Conservation (phyloP, 2,329 filamentous ascomycete species). For the Stenocarpella maydis region DNA sequence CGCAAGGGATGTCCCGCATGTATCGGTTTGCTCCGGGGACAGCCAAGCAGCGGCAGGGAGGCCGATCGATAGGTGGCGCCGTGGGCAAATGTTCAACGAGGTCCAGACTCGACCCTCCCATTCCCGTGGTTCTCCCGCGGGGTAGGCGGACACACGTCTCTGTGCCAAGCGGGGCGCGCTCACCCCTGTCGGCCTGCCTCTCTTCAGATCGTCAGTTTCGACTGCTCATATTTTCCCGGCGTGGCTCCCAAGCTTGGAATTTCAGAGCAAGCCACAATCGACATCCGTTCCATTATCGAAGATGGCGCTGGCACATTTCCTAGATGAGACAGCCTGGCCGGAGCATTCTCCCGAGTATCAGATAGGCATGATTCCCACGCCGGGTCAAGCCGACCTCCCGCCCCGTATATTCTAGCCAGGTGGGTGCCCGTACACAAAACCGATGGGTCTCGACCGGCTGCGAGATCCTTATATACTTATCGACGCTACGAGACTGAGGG, state of each 20-base stretch:
- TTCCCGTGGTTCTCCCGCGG: background rate
- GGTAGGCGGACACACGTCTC: background rate
- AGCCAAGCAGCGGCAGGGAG: background rate
- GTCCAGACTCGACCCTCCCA: slow-evolving; percentile 11
- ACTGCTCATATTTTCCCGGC: background rate
- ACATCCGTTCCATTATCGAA: background rate
- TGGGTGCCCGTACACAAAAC: background rate
- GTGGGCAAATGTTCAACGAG: slow-evolving; percentile 7
- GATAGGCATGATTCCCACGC: background rate
- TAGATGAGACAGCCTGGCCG: background rate
- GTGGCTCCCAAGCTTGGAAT: background rate
- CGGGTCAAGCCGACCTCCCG: background rate
- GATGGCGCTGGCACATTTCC: background rate
- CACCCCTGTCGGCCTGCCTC: background rate
- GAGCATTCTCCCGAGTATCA: background rate
- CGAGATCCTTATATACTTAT: background rate
- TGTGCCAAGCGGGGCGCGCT: background rate
- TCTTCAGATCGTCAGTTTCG: slow-evolving; percentile 8
- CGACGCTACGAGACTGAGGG: background rate
- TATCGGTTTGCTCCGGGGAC: slow-evolving; percentile 14
- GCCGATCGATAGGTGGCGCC: slow-evolving; percentile 14
- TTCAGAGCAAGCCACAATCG: slow-evolving; percentile 20
- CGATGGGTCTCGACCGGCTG: background rate
- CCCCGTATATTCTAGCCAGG: background rate
- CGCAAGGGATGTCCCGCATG: slow-evolving; percentile 18